A percentile compares a stretch with the other conserved stretches of the same genome.
Evolutionary conservation across 1,284 basidiomycete genomes (phyloP).

Genomic region (Ceratobasidium sp.): DNA sequence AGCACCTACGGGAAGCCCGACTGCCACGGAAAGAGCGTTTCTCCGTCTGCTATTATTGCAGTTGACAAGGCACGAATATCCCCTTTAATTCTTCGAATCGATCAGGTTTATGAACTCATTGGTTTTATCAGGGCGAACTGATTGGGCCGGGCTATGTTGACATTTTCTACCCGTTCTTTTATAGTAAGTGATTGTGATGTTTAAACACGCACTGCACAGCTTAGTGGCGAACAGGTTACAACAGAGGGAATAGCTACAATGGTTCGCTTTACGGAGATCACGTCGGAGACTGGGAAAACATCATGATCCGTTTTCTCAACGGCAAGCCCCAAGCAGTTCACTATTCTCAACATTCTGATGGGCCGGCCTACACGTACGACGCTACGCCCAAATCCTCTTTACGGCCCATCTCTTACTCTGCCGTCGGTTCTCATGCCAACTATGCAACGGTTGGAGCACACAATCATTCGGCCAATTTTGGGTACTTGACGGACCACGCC

Average conservation of each 20-base stretch:
- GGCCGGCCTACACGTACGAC: conserved; percentile 51
- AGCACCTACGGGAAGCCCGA: conserved; percentile 37
- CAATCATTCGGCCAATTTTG: conserved; percentile 39
- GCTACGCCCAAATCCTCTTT: conserved; percentile 31
- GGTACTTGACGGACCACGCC: conserved; percentile 36
- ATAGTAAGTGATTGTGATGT: conserved; percentile 7
- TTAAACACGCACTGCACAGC: neutral
- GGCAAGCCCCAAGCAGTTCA: conserved; percentile 54
- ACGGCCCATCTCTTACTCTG: conserved; percentile 42
- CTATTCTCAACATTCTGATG: conserved; percentile 56
- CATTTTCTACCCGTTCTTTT: conserved; percentile 54
- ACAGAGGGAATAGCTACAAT: conserved; percentile 53
- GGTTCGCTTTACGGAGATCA: conserved; percentile 51
- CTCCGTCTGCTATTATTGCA: conserved; percentile 54
- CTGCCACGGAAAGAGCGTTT: conserved; percentile 50
- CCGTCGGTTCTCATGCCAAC: conserved; percentile 42
- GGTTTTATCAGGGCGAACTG: conserved; percentile 22
- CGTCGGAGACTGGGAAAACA: conserved; percentile 56
- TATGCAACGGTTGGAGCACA: conserved; percentile 40
- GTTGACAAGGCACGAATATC: conserved; percentile 52
- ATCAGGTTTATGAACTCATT: neutral
- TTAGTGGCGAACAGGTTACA: conserved; percentile 49
- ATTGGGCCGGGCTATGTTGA: conserved; percentile 55
- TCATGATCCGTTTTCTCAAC: conserved; percentile 56
- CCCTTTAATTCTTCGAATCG: neutral